Evolutionary conservation across 225 moss, liverwort and hornwort species (phyloP).

Genomic region (Bryum argenteum): DNA sequence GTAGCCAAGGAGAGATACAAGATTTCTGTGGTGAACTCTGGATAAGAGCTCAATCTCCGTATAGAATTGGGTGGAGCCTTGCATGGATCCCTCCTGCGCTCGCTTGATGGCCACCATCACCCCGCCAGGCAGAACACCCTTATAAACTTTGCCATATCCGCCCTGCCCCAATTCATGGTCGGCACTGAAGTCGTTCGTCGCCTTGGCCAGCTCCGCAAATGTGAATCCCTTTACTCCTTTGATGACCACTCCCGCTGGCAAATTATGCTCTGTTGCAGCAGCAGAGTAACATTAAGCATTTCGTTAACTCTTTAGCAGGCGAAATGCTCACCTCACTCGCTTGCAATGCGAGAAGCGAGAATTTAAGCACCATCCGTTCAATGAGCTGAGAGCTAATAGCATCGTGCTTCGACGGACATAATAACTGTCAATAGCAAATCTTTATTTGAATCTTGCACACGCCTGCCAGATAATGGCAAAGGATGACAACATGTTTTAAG

Average conservation of each 20-base stretch:
- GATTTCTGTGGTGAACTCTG: slow-evolving; percentile 53
- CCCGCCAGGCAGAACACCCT: slow-evolving; percentile 50
- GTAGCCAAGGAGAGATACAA: slow-evolving; percentile 40
- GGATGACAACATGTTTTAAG: too few relatives aligned
- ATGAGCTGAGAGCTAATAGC: too few relatives aligned
- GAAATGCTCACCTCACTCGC: not conserved
- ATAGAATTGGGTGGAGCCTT: slow-evolving; percentile 42
- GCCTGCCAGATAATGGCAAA: too few relatives aligned
- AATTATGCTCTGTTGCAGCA: slow-evolving; percentile 8
- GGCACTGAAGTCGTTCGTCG: slow-evolving; percentile 55
- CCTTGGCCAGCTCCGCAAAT: slow-evolving; percentile 53
- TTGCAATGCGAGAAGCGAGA: not conserved
- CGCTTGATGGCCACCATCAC: slow-evolving; percentile 42
- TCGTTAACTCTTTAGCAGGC: too few relatives aligned
- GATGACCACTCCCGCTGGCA: slow-evolving; percentile 49
- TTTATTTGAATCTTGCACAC: too few relatives aligned
- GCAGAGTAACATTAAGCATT: not conserved
- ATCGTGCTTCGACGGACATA: too few relatives aligned
- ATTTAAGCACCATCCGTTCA: too few relatives aligned
- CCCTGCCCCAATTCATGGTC: slow-evolving; percentile 56
- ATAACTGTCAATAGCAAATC: too few relatives aligned
- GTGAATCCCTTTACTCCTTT: slow-evolving; percentile 63
- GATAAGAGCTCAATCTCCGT: slow-evolving; percentile 55
- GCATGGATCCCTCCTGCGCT: slow-evolving; percentile 49
- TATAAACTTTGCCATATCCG: slow-evolving; percentile 70